Percentiles rank a stretch among this genome's conserved stretches.
Evolutionary conservation across 2,329 filamentous ascomycete genomes (phyloP).

Genomic region (Colletotrichum chlorophyti): DNA sequence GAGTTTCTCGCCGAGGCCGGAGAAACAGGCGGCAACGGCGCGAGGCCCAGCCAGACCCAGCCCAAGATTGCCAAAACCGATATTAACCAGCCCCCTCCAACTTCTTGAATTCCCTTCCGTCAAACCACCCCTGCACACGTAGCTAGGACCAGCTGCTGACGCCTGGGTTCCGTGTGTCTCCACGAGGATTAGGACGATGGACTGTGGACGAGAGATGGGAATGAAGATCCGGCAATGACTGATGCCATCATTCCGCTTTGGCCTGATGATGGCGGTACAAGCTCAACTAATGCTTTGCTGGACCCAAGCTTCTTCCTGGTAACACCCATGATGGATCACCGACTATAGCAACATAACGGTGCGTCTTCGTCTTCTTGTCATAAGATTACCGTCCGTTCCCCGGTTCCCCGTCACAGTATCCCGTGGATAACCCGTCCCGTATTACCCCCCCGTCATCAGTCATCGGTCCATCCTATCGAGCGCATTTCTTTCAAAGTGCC

Average conservation of each 20-base stretch:
- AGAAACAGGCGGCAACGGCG: constrained; percentile 25
- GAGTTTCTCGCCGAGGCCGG: constrained; percentile 25
- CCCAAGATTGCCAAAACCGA: constrained; percentile 6
- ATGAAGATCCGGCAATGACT: constrained; percentile 20
- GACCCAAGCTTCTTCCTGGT: constrained; percentile 4
- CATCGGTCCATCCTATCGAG: constrained; percentile 21
- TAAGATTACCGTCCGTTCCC: constrained; percentile 2
- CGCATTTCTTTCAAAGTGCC: constrained; percentile 10
- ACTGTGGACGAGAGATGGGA: constrained; percentile 1
- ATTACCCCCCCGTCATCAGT: constrained; percentile 17
- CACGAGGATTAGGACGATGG: constrained; percentile 3
- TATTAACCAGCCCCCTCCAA: neutral
- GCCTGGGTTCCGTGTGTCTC: constrained; percentile 18
- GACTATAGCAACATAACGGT: constrained; percentile 24
- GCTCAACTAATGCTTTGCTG: constrained; percentile 7
- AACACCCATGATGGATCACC: constrained; percentile 2
- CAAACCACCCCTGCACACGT: constrained; percentile 11
- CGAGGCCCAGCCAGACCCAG: constrained; percentile 9
- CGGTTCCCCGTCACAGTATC: constrained; percentile 2
- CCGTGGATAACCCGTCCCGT: constrained; percentile 12
- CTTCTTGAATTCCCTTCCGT: constrained; percentile 10
- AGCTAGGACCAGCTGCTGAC: constrained; percentile 23
- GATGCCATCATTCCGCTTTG: constrained; percentile 27
- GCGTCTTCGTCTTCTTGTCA: neutral
- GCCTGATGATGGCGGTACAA: constrained; percentile 22